These are phyloP conservation scores for Talaromyces sp. DNA, from an alignment of 2,329 filamentous ascomycete species.

Conservation along the genomic window DNA sequence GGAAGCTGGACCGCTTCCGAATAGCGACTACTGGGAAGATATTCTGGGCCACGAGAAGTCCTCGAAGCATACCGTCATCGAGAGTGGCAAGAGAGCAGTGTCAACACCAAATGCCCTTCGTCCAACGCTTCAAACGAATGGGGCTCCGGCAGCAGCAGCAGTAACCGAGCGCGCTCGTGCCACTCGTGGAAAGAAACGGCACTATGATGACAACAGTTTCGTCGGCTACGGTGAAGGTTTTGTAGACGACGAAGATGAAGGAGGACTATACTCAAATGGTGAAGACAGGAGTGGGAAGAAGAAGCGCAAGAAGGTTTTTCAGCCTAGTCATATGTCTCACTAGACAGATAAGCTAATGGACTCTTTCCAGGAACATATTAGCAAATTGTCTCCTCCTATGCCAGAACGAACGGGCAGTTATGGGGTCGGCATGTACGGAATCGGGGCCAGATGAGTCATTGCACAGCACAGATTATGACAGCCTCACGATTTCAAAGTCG, in stretches of 20 bases:
- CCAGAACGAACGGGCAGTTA: slow-evolving; percentile 42
- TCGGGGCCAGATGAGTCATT: slow-evolving; percentile 39
- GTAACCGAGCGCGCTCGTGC: slow-evolving; percentile 40
- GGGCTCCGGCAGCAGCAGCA: slow-evolving; percentile 23
- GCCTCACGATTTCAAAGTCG: slow-evolving; percentile 17
- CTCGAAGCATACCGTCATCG: slow-evolving; percentile 32
- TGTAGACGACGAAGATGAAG: slow-evolving; percentile 48
- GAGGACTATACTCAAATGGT: slow-evolving; percentile 44
- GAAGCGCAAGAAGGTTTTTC: slow-evolving; percentile 48
- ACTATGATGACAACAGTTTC: slow-evolving; percentile 52
- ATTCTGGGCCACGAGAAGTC: slow-evolving; percentile 48
- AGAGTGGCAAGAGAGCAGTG: slow-evolving; percentile 32
- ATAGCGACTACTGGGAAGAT: slow-evolving; percentile 50
- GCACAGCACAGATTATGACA: slow-evolving; percentile 8
- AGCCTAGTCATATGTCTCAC: background rate
- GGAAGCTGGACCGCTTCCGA: slow-evolving; percentile 45
- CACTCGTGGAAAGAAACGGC: slow-evolving; percentile 48
- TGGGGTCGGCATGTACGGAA: slow-evolving; percentile 45
- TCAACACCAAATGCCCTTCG: slow-evolving; percentile 26
- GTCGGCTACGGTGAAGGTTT: slow-evolving; percentile 52
- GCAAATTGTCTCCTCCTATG: slow-evolving; percentile 38
- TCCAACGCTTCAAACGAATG: slow-evolving; percentile 27
- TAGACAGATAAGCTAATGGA: slow-evolving; percentile 13
- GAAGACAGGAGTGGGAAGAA: slow-evolving; percentile 38
- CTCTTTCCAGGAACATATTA: slow-evolving; percentile 37